Evolutionary conservation across 1,284 basidiomycete genomes (phyloP), one percentile per base, ranked within the genome.

Genomic region (Cutaneotrichosporon curvatum): DNA sequence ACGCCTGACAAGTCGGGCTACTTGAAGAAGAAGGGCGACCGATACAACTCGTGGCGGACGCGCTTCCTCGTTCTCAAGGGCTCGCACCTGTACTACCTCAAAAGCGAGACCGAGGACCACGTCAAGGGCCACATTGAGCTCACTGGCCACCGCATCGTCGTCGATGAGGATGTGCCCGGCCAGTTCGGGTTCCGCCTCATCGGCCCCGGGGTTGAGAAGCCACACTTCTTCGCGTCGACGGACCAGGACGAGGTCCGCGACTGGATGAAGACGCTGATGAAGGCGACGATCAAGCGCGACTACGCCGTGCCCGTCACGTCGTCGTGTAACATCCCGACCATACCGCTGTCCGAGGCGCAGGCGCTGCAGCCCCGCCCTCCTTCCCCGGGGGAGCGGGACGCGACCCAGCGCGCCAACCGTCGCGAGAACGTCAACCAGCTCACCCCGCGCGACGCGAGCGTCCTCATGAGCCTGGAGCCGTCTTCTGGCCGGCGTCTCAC

Each of bases 241-340:
- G 91, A 97, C 65, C 87, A 90, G 66, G 67, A 74, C 4, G 71
- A 82, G 32, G 79, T 96, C 39, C 80, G 95, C 12, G 89, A 90
- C 57, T 99, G 95, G 95, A 98, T 98, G 94, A 98, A 98, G 76
- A 88, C 90, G 10, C 81, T 99, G 60, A 96, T 97, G 88, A 99
- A 98, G 72, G 87, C 91, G 2, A 97, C 94, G 4, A 99, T 99
- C 61, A 85, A 81, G 15, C 76, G 95, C 47, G 90, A 95, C 69
- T 94, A 91, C 66, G 78, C 82, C 11, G 90, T 83, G 61, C 87
- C 92, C 20, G 92, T 98, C 45, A 84, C 96, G 20, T 96, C 92
- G 6, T 95, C 90, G 2, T 92, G 89, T 74, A 96, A 96, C 67
- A 91, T 97, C 49, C 87, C 91, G 3, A 98, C 92, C 2, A 97